These are phyloP conservation scores for Plasmodium vinckei DNA, from an alignment of 169 alveolate species.

Conservation along the genomic window DNA sequence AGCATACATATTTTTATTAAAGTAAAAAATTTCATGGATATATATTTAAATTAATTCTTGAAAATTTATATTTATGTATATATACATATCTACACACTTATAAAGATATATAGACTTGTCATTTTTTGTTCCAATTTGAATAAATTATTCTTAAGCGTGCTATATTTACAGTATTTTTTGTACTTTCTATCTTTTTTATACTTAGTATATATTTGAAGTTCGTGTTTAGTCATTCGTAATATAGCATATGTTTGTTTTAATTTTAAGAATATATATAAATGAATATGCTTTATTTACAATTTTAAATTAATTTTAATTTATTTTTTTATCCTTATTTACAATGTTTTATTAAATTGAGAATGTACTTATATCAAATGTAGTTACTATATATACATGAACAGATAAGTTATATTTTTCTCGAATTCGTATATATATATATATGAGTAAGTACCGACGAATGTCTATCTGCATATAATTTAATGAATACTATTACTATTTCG, in stretches of 20 bases:
- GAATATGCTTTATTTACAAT: background rate
- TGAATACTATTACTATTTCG: constrained; percentile 4
- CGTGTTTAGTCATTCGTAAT: constrained; percentile 12
- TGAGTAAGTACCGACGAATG: background rate
- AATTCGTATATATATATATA: constrained; percentile 9
- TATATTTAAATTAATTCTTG: too few species aligned
- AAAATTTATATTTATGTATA: too few species aligned
- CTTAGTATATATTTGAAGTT: constrained; percentile 9
- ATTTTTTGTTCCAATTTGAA: constrained; percentile 17
- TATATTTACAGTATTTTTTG: background rate
- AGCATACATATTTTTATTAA: too few species aligned
- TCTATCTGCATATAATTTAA: background rate
- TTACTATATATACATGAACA: background rate
- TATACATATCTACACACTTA: too few species aligned
- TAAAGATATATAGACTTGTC: background rate
- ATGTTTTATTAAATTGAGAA: background rate
- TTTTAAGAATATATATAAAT: background rate
- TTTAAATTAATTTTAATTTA: background rate
- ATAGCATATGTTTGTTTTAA: constrained; percentile 10
- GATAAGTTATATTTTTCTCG: background rate
- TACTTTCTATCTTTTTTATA: constrained; percentile 4
- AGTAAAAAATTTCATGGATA: too few species aligned
- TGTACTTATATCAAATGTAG: background rate
- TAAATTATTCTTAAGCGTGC: background rate
- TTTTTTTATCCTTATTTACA: constrained; percentile 4